These are phyloP conservation scores for Colletotrichum orbiculare DNA, from an alignment of 2,329 filamentous ascomycete species.

Conservation along the genomic window DNA sequence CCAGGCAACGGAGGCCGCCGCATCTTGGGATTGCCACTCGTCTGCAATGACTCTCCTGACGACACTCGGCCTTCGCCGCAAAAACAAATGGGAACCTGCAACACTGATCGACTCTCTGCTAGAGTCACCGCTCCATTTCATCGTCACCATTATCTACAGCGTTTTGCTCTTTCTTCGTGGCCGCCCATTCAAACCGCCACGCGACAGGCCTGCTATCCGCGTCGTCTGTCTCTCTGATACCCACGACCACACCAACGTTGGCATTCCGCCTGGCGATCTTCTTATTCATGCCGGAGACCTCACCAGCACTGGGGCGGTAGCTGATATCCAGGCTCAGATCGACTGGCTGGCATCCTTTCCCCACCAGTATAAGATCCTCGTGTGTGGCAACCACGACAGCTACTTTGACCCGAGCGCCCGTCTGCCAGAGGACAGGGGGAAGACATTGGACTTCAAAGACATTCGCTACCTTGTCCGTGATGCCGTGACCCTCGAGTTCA, in stretches of 20 bases:
- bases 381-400: conserved; percentile 90
- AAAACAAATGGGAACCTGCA: conserved; percentile 58
- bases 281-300: conserved; percentile 93
- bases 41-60: conserved; percentile 57
- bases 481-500: conserved; percentile 71
- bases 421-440: conserved; percentile 63
- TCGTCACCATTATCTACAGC: conserved; percentile 72
- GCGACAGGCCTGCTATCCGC: conserved; percentile 68
- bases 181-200: conserved; percentile 68
- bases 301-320: conserved; percentile 76
- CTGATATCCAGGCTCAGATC: conserved; percentile 83
- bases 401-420: conserved; percentile 80
- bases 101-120: conserved; percentile 72
- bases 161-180: conserved; percentile 76
- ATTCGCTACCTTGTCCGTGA: conserved; percentile 82
- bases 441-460: conserved; percentile 71
- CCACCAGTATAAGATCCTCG: conserved; percentile 82
- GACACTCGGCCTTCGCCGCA: conserved; percentile 59
- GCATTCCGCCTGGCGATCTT: conserved; percentile 82
- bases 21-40: background rate
- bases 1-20: conserved; percentile 4
- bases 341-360: conserved; percentile 83
- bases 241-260: conserved; percentile 70
- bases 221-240: conserved; percentile 94
- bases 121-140: conserved; percentile 73